Evolutionary conservation across 176 grass and related monocot genomes (phyloP), one percentile per base, ranked within the genome.

Genomic region (Carex kokanica): DNA sequence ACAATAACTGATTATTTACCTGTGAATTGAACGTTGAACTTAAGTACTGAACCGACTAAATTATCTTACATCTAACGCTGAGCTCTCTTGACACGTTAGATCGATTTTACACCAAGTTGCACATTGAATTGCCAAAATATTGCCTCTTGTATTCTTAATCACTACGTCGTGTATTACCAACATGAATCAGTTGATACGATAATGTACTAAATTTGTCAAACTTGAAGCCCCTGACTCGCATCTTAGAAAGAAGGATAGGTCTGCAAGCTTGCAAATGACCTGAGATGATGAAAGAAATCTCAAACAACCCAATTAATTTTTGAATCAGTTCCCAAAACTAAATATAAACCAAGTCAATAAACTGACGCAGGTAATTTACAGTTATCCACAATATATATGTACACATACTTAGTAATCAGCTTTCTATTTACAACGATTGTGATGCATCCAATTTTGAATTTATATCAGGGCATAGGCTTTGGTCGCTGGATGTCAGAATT

Each of bases 321-420:
- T 13, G 9, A 74, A 74, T 15, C 12, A 25, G 21, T 24, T 74
- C 45, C 21, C 21, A 21, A 14, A 55, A 77, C 73, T 77, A 55
- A 75, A 75, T 49, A 54, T 51, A 51, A 75, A 81, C 62, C 20
- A 81, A 82, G 40, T 11, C 21, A 53, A 66, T 82, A 11, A 82
- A 53, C 60, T 27, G 32, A 31, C n/a, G 43, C 16, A 25, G 25
- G 15, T 81, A 81, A 82, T 82, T 82, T 82, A 82, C 80, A 82
- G 3, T 82, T 82, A 67, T 27, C 60, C 40, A 16, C 9, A 9
- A 52, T 51, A 82, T 51, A 82, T 82, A 82, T 82, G 14, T 82
- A 82, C 80, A 82, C 41, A 65, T 17, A 67, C 61, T 5, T 36
- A 5, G 59, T 58, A 60, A 43, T 55, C 21, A 53, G 59, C 15